phyloP scores from a whole-genome alignment of 345 rosid genomes.

The Moricandia moricandioides region DNA sequence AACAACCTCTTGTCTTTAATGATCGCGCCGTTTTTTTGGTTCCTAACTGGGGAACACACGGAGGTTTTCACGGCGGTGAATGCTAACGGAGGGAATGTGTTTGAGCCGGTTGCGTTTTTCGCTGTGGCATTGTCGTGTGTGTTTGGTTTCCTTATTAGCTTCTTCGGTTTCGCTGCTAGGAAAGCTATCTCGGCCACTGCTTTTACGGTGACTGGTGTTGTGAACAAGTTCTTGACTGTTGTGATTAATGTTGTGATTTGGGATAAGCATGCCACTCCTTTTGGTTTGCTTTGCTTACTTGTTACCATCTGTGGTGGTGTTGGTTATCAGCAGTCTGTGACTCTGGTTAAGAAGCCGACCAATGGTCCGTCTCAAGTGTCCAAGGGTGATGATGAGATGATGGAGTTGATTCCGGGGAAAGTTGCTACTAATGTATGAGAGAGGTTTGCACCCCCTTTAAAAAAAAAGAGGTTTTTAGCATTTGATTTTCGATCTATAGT shows the following conservation, averaged over 20 bases:
- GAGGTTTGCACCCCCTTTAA: not conserved
- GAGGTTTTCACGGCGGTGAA: not conserved
- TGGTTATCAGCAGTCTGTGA: not conserved
- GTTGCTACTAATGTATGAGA: not conserved
- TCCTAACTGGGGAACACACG: not conserved
- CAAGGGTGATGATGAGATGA: not conserved
- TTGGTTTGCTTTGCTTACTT: not conserved
- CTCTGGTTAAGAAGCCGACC: not conserved
- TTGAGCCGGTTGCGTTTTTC: not conserved
- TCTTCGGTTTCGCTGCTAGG: not conserved
- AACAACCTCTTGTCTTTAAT: not conserved
- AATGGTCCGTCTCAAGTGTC: not conserved
- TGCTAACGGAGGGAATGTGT: not conserved
- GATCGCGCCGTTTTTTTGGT: not conserved
- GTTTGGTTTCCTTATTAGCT: not conserved
- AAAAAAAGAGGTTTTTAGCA: not conserved
- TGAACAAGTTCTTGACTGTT: not conserved
- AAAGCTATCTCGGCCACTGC: not conserved
- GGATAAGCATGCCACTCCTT: not conserved
- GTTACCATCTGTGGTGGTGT: not conserved
- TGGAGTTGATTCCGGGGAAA: not conserved
- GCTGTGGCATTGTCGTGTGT: not conserved
- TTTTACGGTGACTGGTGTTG: not conserved
- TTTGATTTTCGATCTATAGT: constrained; percentile 11
- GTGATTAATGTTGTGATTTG: not conserved